Conservation (phyloP, 164 flowering plant genomes). For the Piper betle region DNA sequence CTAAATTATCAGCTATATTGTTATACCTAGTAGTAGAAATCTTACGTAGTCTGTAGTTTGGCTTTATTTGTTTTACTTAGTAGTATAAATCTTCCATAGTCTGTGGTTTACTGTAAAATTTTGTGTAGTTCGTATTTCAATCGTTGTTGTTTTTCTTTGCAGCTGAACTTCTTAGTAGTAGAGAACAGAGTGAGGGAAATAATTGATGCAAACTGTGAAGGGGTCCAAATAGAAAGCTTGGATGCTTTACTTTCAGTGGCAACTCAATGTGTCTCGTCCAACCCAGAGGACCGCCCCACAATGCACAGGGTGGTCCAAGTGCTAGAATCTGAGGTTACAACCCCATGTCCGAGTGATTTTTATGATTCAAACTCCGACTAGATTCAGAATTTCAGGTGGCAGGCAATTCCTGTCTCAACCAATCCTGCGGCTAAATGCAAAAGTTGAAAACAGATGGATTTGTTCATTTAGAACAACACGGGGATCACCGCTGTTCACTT, state of each 20-base stretch:
- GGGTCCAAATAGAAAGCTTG: conserved; percentile 63
- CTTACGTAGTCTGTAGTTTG: no score
- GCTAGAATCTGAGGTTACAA: conserved; percentile 86
- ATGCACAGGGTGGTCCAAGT: conserved; percentile 87
- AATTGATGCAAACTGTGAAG: conserved; percentile 69
- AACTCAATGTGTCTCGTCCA: conserved; percentile 74
- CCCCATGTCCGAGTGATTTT: conserved; percentile 95
- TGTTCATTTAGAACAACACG: neutral
- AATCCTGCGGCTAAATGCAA: no score
- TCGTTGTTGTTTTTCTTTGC: conserved; percentile 15
- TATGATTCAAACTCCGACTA: conserved; percentile 49
- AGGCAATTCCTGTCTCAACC: no score
- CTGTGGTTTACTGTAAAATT: no score
- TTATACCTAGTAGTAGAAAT: no score
- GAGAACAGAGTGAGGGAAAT: conserved; percentile 76
- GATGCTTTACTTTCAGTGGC: conserved; percentile 74
- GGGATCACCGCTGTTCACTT: no score
- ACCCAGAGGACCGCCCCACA: conserved; percentile 83
- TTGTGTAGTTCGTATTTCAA: no score
- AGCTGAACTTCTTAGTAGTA: conserved; percentile 69
- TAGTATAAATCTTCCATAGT: no score
- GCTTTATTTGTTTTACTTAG: no score
- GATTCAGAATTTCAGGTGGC: neutral
- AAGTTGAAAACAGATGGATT: neutral
- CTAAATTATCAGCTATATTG: no score